Evolutionary conservation across 176 grass and related monocot species (phyloP).

Genomic region (Cymbopogon citratus): DNA sequence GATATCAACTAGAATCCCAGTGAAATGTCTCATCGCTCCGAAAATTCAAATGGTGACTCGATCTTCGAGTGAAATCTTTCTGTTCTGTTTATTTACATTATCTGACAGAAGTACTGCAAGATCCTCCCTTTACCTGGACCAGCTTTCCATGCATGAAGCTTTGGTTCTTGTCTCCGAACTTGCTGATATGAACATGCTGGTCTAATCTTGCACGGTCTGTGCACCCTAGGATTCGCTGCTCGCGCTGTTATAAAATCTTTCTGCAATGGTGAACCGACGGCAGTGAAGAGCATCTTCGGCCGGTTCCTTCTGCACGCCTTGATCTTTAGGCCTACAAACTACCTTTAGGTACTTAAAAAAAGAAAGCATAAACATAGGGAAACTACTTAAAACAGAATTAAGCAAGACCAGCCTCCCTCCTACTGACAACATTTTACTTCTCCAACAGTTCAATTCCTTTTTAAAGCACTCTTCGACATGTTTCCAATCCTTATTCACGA

Average conservation of each 20-base stretch:
- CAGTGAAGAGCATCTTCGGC: constrained; percentile 62
- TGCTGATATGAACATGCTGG: no score
- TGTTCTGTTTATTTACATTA: neutral
- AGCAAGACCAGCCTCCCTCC: no score
- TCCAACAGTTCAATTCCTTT: no score
- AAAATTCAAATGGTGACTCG: neutral
- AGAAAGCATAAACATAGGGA: no score
- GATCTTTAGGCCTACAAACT: no score
- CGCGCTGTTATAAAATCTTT: constrained; percentile 72
- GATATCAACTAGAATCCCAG: no score
- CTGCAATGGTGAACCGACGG: constrained; percentile 59
- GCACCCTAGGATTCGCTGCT: constrained; percentile 63
- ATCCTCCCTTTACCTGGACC: neutral
- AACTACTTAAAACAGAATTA: no score
- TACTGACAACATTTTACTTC: no score
- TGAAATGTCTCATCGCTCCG: neutral
- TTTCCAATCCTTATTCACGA: no score
- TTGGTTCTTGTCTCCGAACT: no score
- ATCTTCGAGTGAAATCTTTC: neutral
- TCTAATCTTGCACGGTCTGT: constrained; percentile 84
- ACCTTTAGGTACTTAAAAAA: no score
- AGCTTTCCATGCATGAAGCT: constrained; percentile 20
- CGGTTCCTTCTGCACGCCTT: constrained; percentile 84
- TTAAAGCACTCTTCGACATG: no score
- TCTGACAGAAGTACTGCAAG: constrained; percentile 13